Evolutionary conservation across 768 basidiomycete genomes (phyloP).

Genomic region (Termitomyces sp.): DNA sequence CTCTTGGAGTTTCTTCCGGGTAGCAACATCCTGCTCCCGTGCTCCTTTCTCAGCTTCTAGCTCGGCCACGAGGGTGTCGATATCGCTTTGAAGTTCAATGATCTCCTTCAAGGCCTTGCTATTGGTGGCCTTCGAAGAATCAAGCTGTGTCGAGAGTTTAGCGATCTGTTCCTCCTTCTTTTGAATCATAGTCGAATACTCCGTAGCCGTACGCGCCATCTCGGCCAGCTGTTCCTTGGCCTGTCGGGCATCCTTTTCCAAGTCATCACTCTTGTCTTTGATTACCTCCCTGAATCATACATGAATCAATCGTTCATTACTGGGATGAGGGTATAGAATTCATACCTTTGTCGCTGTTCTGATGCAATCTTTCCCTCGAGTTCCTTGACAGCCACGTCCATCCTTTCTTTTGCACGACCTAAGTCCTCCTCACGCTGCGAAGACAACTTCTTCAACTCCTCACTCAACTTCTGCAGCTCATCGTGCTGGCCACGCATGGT

Average conservation of each 20-base stretch:
- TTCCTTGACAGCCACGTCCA: constrained; percentile 58
- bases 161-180: constrained; percentile 71
- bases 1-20: constrained; percentile 60
- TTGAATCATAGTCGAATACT: constrained; percentile 70
- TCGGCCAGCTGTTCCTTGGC: constrained; percentile 75
- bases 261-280: constrained; percentile 48
- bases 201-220: constrained; percentile 68
- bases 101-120: constrained; percentile 51
- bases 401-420: constrained; percentile 64
- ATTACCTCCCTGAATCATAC: constrained; percentile 50
- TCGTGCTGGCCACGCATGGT: constrained; percentile 52
- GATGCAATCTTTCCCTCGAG: constrained; percentile 64
- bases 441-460: constrained; percentile 65
- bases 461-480: constrained; percentile 56
- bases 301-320: background rate
- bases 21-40: constrained; percentile 33
- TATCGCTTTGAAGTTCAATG: constrained; percentile 60
- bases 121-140: constrained; percentile 48
- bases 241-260: constrained; percentile 67
- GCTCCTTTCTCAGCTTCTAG: constrained; percentile 54
- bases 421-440: constrained; percentile 79
- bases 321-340: background rate
- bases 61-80: constrained; percentile 61
- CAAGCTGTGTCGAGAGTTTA: constrained; percentile 47
- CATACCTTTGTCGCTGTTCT: constrained; percentile 59